phyloP scores from a whole-genome alignment of 192 early-diverging fungal genomes.

The Coemansia sp. region DNA sequence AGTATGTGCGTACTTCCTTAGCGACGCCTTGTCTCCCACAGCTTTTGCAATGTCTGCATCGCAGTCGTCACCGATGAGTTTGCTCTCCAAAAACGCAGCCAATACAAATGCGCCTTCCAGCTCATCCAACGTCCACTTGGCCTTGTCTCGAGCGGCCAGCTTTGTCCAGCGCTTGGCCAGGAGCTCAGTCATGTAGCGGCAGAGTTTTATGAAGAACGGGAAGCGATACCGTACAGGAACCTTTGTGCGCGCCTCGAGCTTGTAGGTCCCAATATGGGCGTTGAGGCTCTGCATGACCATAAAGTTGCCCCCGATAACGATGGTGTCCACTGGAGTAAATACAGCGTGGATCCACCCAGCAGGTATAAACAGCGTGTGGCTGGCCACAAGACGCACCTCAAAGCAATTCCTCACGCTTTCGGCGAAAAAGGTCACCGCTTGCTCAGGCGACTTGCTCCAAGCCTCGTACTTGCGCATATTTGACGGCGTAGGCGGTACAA shows the following conservation, averaged over 20 bases:
- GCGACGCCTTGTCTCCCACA: slow-evolving; percentile 37
- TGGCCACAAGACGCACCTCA: slow-evolving; percentile 71
- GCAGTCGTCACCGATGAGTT: slow-evolving; percentile 22
- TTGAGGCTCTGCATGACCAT: slow-evolving; percentile 72
- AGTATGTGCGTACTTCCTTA: slow-evolving; percentile 16
- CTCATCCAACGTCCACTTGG: slow-evolving; percentile 51
- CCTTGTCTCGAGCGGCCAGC: slow-evolving; percentile 18
- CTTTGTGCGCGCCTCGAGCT: slow-evolving; percentile 76
- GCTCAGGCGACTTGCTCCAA: slow-evolving; percentile 87
- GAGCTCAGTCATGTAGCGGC: slow-evolving; percentile 76
- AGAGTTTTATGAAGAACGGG: slow-evolving; percentile 82
- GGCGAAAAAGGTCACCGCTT: slow-evolving; percentile 68
- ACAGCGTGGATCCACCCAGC: slow-evolving; percentile 98
- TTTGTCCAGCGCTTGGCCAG: slow-evolving; percentile 62
- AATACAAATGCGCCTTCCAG: slow-evolving; percentile 61
- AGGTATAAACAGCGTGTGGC: slow-evolving; percentile 93
- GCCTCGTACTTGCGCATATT: slow-evolving; percentile 89
- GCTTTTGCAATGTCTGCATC: slow-evolving; percentile 29
- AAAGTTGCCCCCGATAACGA: slow-evolving; percentile 96
- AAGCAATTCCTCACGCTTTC: slow-evolving; percentile 82
- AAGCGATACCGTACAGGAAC: slow-evolving; percentile 84
- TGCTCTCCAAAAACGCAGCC: slow-evolving; percentile 50
- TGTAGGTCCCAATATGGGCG: slow-evolving; percentile 70
- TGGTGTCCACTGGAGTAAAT: slow-evolving; percentile 79
- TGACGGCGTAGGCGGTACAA: slow-evolving; percentile 77